Conservation (phyloP, 805 yeast genomes). For the Nematodospora valgi region DNA sequence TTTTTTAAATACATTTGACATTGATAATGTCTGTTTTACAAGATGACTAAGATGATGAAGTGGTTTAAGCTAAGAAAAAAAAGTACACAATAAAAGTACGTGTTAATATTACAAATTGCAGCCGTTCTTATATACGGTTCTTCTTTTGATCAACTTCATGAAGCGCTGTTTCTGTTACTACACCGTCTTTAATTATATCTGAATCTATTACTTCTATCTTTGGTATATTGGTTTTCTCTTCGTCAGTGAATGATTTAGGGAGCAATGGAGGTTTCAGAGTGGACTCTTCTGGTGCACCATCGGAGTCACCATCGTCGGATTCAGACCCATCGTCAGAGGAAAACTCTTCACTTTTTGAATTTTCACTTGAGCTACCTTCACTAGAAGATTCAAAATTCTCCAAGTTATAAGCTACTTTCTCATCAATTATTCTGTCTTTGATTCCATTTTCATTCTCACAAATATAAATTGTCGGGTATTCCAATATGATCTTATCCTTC, state of each 20-base stretch:
- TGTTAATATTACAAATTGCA: no score
- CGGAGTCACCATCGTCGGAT: conserved; percentile 13
- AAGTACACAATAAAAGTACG: no score
- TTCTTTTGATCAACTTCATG: no score
- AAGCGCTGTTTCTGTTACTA: no score
- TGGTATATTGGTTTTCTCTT: conserved; percentile 2
- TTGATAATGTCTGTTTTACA: no score
- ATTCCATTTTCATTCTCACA: conserved; percentile 14
- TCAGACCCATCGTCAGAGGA: conserved; percentile 9
- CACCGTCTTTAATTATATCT: background rate
- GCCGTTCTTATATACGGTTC: background rate
- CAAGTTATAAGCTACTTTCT: conserved; percentile 16
- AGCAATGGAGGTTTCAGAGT: conserved; percentile 20
- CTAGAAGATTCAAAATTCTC: conserved; percentile 13
- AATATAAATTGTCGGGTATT: conserved; percentile 69
- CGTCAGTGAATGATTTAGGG: background rate
- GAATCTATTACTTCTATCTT: background rate
- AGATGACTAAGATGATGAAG: no score
- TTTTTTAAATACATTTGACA: conserved; percentile 31
- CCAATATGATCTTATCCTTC: conserved; percentile 61
- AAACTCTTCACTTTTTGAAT: conserved; percentile 2
- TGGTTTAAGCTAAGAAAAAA: no score
- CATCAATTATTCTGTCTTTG: conserved; percentile 15
- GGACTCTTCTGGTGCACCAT: conserved; percentile 32
- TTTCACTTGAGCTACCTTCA: conserved; percentile 9